These are phyloP conservation scores for Aureobasidium sp. DNA, from an alignment of 2,329 filamentous ascomycete genomes.

Conservation along the genomic window DNA sequence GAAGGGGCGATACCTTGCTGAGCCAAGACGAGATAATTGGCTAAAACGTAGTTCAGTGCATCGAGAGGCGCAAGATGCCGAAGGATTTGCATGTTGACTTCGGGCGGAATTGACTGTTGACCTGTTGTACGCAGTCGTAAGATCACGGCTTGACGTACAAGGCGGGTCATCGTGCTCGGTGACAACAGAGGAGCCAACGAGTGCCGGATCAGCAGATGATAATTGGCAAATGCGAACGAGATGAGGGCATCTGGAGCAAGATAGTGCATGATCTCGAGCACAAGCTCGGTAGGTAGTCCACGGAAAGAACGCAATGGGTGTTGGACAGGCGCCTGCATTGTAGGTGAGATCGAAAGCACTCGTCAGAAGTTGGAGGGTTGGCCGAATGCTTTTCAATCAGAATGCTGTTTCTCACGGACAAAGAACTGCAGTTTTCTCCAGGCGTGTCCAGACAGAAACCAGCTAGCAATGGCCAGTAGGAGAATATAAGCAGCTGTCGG, in stretches of 20 bases:
- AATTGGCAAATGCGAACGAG: constrained; percentile 41
- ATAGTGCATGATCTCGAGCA: constrained; percentile 39
- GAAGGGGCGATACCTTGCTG: constrained; percentile 30
- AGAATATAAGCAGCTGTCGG: constrained; percentile 65
- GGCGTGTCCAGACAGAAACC: constrained; percentile 44
- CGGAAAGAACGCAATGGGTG: constrained; percentile 31
- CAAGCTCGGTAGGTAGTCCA: constrained; percentile 40
- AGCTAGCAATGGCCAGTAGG: constrained; percentile 50
- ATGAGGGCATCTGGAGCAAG: constrained; percentile 37
- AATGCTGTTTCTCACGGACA: constrained; percentile 16
- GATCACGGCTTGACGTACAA: background rate
- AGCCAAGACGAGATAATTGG: constrained; percentile 31
- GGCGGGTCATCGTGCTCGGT: constrained; percentile 22
- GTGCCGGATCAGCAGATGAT: constrained; percentile 36
- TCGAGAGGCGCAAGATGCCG: constrained; percentile 32
- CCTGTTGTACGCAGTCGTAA: constrained; percentile 27
- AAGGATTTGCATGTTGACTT: constrained; percentile 37
- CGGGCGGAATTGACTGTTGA: constrained; percentile 32
- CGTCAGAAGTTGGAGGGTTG: background rate
- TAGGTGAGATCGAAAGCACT: background rate
- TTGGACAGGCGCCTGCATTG: background rate
- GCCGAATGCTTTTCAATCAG: constrained; percentile 16
- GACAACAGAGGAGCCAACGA: constrained; percentile 32
- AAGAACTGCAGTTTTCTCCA: constrained; percentile 27
- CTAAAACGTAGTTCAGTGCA: constrained; percentile 34